Percentiles rank a stretch among this genome's conserved stretches.
phyloP scores from a whole-genome alignment of 495 filamentous ascomycete species.

The Penicillium tannophilum region DNA sequence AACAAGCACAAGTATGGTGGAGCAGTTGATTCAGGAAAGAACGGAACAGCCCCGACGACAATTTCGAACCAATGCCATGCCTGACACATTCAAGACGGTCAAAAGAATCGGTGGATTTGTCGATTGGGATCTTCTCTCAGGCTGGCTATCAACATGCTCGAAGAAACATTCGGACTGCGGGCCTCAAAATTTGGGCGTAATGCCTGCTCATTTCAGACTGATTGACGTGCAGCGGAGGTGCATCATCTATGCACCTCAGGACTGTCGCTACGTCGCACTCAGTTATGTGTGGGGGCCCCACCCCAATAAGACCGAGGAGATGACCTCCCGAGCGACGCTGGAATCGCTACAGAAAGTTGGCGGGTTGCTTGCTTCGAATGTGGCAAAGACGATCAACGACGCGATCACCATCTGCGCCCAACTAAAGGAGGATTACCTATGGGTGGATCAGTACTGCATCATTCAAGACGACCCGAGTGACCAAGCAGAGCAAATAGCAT shows the following conservation, averaged over 20 bases:
- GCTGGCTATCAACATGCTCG: neutral
- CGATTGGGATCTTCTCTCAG: neutral
- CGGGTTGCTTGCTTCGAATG: neutral
- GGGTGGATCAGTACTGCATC: neutral
- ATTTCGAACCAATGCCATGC: neutral
- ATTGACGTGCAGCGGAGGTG: neutral
- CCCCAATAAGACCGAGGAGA: neutral
- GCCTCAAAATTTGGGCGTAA: neutral
- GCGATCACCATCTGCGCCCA: neutral
- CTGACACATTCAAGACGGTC: neutral
- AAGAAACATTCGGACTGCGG: neutral
- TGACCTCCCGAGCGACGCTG: neutral
- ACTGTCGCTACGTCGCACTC: neutral
- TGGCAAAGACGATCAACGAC: neutral
- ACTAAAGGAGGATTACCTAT: neutral
- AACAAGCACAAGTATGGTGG: neutral
- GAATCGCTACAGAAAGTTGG: neutral
- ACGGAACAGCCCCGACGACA: neutral
- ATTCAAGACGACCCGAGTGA: neutral
- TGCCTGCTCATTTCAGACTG: neutral
- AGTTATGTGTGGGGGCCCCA: neutral
- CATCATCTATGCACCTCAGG: neutral
- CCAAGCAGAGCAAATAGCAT: neutral
- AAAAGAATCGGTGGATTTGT: neutral
- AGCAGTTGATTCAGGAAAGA: neutral